phyloP scores from a whole-genome alignment of 768 basidiomycete genomes.

The Lentinula aciculospora region DNA sequence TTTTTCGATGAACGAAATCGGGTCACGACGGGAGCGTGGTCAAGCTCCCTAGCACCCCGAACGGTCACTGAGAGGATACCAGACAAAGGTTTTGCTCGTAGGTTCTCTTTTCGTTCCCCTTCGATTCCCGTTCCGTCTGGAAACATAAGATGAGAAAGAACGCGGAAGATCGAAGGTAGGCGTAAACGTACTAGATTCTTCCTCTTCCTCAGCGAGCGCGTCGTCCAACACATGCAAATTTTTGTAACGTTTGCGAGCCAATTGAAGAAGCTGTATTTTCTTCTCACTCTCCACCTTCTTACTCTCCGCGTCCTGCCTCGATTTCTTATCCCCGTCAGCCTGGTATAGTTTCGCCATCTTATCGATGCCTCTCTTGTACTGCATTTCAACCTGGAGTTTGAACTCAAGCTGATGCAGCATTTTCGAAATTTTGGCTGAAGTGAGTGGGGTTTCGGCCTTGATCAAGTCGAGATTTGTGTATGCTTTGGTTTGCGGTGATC shows the following conservation, averaged over 20 bases:
- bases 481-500: slow-evolving; percentile 43
- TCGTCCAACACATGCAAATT: slow-evolving; percentile 92
- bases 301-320: slow-evolving; percentile 86
- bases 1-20: slow-evolving; percentile 76
- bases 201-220: slow-evolving; percentile 81
- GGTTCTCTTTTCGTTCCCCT: slow-evolving; percentile 86
- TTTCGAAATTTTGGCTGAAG: slow-evolving; percentile 90
- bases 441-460: slow-evolving; percentile 95
- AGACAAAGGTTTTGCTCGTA: slow-evolving; percentile 90
- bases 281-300: slow-evolving; percentile 94
- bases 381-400: slow-evolving; percentile 96
- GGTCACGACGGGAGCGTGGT: slow-evolving; percentile 79
- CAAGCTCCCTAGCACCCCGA: slow-evolving; percentile 88
- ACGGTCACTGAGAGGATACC: slow-evolving; percentile 88
- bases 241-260: slow-evolving; percentile 94
- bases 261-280: slow-evolving; percentile 90
- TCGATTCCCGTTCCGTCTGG: slow-evolving; percentile 53
- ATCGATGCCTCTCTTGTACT: slow-evolving; percentile 97
- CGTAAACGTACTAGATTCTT: slow-evolving; percentile 32
- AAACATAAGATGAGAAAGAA: slow-evolving; percentile 1
- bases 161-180: slow-evolving; percentile 8
- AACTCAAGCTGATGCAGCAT: slow-evolving; percentile 99
- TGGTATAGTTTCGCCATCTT: slow-evolving; percentile 98
- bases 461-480: slow-evolving; percentile 90
- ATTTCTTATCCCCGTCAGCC: slow-evolving; percentile 96